Percentiles rank a stretch among this genome's conserved stretches.
Conservation (phyloP, 2,329 filamentous ascomycete species). For the Amauroascus verrucosus region DNA sequence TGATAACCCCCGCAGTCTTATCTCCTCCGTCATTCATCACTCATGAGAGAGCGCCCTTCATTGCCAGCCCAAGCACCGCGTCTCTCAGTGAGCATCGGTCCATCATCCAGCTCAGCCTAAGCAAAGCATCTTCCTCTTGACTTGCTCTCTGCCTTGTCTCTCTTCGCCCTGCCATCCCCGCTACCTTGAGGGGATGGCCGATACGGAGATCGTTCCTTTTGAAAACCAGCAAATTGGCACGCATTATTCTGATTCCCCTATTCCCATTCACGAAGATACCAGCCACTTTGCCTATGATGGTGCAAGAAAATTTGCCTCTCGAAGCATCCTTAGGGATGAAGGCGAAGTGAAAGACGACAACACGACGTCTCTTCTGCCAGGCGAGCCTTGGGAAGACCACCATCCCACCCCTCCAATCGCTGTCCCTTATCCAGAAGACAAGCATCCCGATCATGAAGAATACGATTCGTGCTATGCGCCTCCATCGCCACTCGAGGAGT, state of each 20-base stretch:
- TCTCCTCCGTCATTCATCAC: not conserved
- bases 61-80: not conserved
- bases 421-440: slow-evolving; percentile 35
- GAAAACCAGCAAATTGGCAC: slow-evolving; percentile 10
- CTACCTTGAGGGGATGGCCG: slow-evolving; percentile 14
- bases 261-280: not conserved
- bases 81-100: not conserved
- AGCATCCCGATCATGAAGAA: slow-evolving; percentile 19
- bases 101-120: not conserved
- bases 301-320: slow-evolving; percentile 3
- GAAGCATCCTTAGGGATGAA: not conserved
- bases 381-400: slow-evolving; percentile 8
- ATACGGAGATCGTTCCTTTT: slow-evolving; percentile 12
- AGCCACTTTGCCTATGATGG: slow-evolving; percentile 2
- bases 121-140: not conserved
- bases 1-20: too few relatives aligned
- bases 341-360: not conserved
- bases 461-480: slow-evolving; percentile 26
- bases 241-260: slow-evolving; percentile 8
- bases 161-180: slow-evolving; percentile 8
- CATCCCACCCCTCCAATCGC: slow-evolving; percentile 23
- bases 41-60: not conserved
- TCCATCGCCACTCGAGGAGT: slow-evolving; percentile 34
- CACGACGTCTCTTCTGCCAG: not conserved
- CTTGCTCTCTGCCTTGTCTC: not conserved